Percentiles rank a stretch among this genome's conserved stretches.
These are phyloP conservation scores for Babesia gibsoni DNA, from an alignment of 169 alveolate genomes.

Conservation along the genomic window DNA sequence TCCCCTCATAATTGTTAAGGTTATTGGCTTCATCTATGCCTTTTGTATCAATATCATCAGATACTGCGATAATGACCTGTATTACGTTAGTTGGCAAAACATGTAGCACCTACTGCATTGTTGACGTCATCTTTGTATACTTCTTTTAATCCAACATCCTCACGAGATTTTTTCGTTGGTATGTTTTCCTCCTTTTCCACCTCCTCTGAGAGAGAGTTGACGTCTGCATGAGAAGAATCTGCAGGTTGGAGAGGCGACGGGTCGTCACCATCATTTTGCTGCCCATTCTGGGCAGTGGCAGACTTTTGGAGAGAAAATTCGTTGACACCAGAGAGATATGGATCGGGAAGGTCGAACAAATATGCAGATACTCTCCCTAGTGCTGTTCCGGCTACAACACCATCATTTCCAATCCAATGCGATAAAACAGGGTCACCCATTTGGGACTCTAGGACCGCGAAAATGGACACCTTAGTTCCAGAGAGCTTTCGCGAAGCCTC, in stretches of 20 bases:
- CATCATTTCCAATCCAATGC: slow-evolving; percentile 62
- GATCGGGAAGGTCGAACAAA: slow-evolving; percentile 8
- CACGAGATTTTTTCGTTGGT: too few relatives aligned
- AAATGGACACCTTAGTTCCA: slow-evolving; percentile 10
- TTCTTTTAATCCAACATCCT: too few relatives aligned
- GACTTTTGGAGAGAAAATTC: too few relatives aligned
- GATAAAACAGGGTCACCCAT: slow-evolving; percentile 66
- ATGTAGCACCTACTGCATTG: too few relatives aligned
- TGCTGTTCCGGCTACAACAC: slow-evolving; percentile 68
- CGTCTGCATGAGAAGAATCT: too few relatives aligned
- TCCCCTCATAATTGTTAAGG: background rate
- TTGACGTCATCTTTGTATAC: too few relatives aligned
- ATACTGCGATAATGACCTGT: background rate
- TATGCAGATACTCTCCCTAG: slow-evolving; percentile 62
- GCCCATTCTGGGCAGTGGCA: too few relatives aligned
- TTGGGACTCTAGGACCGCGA: slow-evolving; percentile 55
- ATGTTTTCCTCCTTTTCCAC: too few relatives aligned
- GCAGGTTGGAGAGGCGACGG: too few relatives aligned
- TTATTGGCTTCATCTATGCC: background rate
- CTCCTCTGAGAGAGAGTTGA: too few relatives aligned
- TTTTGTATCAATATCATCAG: background rate
- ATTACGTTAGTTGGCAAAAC: too few relatives aligned
- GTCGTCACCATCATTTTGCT: too few relatives aligned
- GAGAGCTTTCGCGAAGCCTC: slow-evolving; percentile 1
- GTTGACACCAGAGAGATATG: background rate